Evolutionary conservation across 495 filamentous ascomycete species (phyloP).

Genomic region (Neurospora intermedia): DNA sequence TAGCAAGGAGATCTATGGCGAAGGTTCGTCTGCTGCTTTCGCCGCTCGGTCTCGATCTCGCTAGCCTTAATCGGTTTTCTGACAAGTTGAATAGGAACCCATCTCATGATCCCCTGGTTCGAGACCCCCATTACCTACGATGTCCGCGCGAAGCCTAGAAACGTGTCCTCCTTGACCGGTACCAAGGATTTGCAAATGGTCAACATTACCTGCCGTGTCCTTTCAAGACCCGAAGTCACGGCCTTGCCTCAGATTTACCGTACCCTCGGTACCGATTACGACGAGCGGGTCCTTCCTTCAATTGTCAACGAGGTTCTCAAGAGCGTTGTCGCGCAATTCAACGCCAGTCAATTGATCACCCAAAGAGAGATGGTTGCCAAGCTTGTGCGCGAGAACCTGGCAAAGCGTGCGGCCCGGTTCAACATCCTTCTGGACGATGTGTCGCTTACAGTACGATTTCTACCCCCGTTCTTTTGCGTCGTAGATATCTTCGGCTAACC

Average conservation of each 20-base stretch:
- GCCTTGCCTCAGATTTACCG: constrained; percentile 94
- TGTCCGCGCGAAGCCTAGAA: constrained; percentile 92
- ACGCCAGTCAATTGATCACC: constrained; percentile 94
- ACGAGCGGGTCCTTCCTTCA: constrained; percentile 90
- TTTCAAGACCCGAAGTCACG: constrained; percentile 77
- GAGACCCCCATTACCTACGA: constrained; percentile 96
- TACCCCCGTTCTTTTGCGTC: background rate
- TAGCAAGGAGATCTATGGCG: constrained; percentile 86
- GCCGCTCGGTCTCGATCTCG: background rate
- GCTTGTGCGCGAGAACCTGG: constrained; percentile 86
- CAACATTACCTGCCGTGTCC: constrained; percentile 99
- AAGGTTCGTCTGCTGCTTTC: constrained; percentile 52
- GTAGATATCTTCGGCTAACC: constrained; percentile 10
- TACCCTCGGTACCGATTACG: constrained; percentile 90
- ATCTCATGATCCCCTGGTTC: constrained; percentile 89
- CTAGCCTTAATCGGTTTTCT: background rate
- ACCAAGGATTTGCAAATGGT: constrained; percentile 99
- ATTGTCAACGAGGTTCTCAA: constrained; percentile 99
- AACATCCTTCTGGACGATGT: constrained; percentile 98
- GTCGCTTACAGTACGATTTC: constrained; percentile 70
- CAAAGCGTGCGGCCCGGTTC: constrained; percentile 82
- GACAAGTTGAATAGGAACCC: constrained; percentile 55
- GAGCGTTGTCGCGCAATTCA: constrained; percentile 98
- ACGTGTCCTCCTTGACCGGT: constrained; percentile 92
- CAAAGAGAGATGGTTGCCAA: constrained; percentile 93